phyloP scores from a whole-genome alignment of 164 flowering plant species.

The Annona cherimola region DNA sequence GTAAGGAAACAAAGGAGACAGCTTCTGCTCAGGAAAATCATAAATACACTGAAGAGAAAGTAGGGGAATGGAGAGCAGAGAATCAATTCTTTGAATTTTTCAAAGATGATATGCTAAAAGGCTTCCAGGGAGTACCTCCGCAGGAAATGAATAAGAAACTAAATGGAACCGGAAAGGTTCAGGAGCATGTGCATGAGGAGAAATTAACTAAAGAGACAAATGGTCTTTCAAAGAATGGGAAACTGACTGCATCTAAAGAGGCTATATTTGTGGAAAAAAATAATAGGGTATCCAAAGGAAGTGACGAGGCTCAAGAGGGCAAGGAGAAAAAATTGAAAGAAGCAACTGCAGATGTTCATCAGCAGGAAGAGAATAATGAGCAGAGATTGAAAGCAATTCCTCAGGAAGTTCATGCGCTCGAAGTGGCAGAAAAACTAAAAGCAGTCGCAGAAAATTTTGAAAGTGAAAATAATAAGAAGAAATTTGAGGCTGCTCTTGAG shows the following conservation, averaged over 20 bases:
- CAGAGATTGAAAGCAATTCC: slow-evolving; percentile 9
- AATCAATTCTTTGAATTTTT: slow-evolving; percentile 55
- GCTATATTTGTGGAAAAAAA: slow-evolving; percentile 5
- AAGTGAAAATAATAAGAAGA: slow-evolving; percentile 16
- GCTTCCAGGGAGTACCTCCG: slow-evolving; percentile 11
- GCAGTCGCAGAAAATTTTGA: slow-evolving; percentile 19
- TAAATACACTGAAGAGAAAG: slow-evolving; percentile 19
- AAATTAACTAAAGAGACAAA: slow-evolving; percentile 6
- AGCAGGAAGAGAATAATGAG: slow-evolving; percentile 7
- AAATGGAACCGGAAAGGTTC: slow-evolving; percentile 1
- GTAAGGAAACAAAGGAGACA: slow-evolving; percentile 23
- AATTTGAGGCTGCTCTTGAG: slow-evolving; percentile 11
- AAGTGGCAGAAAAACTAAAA: slow-evolving; percentile 18
- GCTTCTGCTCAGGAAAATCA: slow-evolving; percentile 18
- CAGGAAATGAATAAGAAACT: slow-evolving; percentile 16
- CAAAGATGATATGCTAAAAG: slow-evolving; percentile 23
- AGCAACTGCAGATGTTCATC: slow-evolving; percentile 8
- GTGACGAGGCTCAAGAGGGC: background rate
- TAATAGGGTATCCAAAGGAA: slow-evolving; percentile 9
- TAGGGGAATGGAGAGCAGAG: slow-evolving; percentile 62
- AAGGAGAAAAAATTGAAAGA: slow-evolving; percentile 6
- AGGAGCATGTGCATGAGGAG: slow-evolving; percentile 12
- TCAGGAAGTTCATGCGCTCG: slow-evolving; percentile 13
- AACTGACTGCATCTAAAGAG: slow-evolving; percentile 8
- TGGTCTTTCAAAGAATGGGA: slow-evolving; percentile 14